phyloP scores from a whole-genome alignment of 352 stramenopile genomes.

The Hyaloperonospora arabidopsidis region DNA sequence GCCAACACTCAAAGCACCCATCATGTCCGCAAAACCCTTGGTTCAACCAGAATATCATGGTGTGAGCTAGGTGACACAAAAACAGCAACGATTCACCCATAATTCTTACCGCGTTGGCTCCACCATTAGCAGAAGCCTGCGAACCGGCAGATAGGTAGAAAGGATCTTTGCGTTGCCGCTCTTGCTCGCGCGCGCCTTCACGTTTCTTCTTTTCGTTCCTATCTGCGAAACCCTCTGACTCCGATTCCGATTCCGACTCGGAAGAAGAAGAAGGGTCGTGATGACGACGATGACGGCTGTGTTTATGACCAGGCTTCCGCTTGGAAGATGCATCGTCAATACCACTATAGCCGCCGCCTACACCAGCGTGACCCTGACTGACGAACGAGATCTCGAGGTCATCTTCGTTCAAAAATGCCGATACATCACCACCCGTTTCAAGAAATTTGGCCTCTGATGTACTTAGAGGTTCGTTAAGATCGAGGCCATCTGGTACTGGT shows the following conservation, averaged over 20 bases:
- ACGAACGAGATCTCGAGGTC: slow-evolving; percentile 80
- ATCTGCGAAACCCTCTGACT: slow-evolving; percentile 35
- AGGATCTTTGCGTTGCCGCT: slow-evolving; percentile 63
- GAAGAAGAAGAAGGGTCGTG: slow-evolving; percentile 23
- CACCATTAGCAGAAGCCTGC: slow-evolving; percentile 27
- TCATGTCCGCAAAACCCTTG: slow-evolving; percentile 70
- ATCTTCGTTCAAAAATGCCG: slow-evolving; percentile 54
- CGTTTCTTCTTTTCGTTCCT: slow-evolving; percentile 36
- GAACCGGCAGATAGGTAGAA: slow-evolving; percentile 62
- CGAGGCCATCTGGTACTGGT: slow-evolving; percentile 74
- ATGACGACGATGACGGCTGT: slow-evolving; percentile 17
- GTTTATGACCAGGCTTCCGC: slow-evolving; percentile 40
- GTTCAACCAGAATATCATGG: slow-evolving; percentile 3
- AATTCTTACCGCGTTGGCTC: slow-evolving; percentile 24
- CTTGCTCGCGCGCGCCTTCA: slow-evolving; percentile 46
- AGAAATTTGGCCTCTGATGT: slow-evolving; percentile 59
- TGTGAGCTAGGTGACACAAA: background rate
- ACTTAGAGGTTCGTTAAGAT: slow-evolving; percentile 55
- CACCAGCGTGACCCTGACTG: slow-evolving; percentile 32
- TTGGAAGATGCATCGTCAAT: slow-evolving; percentile 38
- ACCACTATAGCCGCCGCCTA: slow-evolving; percentile 29
- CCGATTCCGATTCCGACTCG: slow-evolving; percentile 18
- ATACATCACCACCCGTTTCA: slow-evolving; percentile 62
- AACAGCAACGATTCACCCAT: background rate
- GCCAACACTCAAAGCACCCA: slow-evolving; percentile 58